phyloP scores from a whole-genome alignment of 2,329 filamentous ascomycete genomes.

The Colletotrichum eremochloae region DNA sequence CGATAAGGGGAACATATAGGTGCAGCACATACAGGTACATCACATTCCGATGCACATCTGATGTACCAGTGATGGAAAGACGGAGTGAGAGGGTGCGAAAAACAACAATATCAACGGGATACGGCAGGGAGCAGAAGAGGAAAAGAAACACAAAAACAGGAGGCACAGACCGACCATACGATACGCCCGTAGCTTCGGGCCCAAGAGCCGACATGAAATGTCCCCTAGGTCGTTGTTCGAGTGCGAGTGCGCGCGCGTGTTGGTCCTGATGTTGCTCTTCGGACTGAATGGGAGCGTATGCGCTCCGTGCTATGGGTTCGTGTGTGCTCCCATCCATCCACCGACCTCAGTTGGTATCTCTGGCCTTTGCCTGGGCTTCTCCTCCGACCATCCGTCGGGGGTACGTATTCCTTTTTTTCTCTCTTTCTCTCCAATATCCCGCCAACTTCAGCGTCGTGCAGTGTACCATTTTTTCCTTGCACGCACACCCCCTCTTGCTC shows the following conservation, averaged over 20 bases:
- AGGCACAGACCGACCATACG: conserved; percentile 4
- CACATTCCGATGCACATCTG: background rate
- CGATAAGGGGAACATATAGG: background rate
- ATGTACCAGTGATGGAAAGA: background rate
- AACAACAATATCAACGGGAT: background rate
- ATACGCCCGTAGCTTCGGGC: conserved; percentile 30
- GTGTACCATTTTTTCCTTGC: background rate
- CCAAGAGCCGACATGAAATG: conserved; percentile 14
- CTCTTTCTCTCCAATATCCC: background rate
- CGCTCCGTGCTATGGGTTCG: background rate
- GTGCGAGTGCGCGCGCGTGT: conserved; percentile 2
- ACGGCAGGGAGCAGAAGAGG: conserved; percentile 8
- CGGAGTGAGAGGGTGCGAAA: background rate
- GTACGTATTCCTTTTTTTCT: background rate
- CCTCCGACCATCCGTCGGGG: background rate
- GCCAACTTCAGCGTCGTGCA: background rate
- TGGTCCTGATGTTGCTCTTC: background rate
- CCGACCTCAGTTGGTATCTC: conserved; percentile 5
- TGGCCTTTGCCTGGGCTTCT: background rate
- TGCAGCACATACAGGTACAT: background rate
- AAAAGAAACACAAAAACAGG: conserved; percentile 8
- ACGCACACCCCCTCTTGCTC: conserved; percentile 9
- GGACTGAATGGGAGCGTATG: conserved; percentile 6
- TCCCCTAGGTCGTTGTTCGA: conserved; percentile 7
- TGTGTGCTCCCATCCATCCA: conserved; percentile 2